These are phyloP conservation scores for Pseudodiploospora longispora DNA, from an alignment of 2,329 filamentous ascomycete genomes.

Conservation along the genomic window DNA sequence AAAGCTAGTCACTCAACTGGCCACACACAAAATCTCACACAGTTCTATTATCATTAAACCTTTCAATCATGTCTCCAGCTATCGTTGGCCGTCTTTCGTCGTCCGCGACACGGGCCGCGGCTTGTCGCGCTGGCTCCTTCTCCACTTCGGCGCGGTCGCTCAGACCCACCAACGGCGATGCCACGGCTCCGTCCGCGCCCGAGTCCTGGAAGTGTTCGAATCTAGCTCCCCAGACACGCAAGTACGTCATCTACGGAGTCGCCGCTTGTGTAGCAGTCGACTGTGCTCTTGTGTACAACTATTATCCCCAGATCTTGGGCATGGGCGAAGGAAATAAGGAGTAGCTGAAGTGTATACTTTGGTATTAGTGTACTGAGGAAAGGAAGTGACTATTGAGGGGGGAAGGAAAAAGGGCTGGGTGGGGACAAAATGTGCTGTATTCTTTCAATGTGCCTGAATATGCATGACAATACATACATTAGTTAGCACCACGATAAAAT, in stretches of 20 bases:
- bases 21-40: too few relatives aligned
- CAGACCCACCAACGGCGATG: constrained; percentile 8
- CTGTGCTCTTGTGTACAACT: constrained; percentile 19
- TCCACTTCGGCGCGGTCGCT: constrained; percentile 14
- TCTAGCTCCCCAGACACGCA: constrained; percentile 18
- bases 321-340: constrained; percentile 3
- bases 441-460: too few relatives aligned
- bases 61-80: constrained; percentile 13
- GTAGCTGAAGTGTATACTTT: not conserved
- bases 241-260: constrained; percentile 15
- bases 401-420: too few relatives aligned
- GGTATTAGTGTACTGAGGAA: too few relatives aligned
- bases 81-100: constrained; percentile 13
- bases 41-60: not conserved
- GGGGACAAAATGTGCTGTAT: too few relatives aligned
- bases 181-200: not conserved
- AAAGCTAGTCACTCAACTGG: not conserved
- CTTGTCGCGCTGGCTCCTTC: constrained; percentile 11
- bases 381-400: too few relatives aligned
- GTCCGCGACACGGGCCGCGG: constrained; percentile 5
- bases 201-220: constrained; percentile 18
- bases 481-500: too few relatives aligned
- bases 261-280: constrained; percentile 14
- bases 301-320: constrained; percentile 14
- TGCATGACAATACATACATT: too few relatives aligned